Conservation (phyloP, 768 basidiomycete genomes). For the Kwoniella bestiolae region DNA sequence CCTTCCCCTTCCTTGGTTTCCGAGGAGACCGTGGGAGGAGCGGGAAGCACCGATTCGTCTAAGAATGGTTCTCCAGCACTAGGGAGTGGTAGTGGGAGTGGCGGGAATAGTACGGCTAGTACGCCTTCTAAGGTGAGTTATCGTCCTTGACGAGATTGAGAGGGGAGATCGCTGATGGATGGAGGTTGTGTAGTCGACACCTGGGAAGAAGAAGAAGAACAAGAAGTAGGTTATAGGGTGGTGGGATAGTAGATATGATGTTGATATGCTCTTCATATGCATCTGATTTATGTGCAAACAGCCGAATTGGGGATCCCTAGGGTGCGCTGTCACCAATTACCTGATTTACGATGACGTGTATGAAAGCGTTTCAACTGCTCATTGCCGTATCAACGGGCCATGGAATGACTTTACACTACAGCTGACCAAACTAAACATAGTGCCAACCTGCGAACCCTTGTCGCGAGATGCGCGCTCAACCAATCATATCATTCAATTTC, state of each 20-base stretch:
- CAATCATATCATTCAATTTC: too few species aligned
- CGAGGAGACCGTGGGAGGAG: neutral
- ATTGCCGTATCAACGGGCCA: too few species aligned
- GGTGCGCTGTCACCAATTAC: too few species aligned
- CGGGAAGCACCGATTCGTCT: conserved; percentile 5
- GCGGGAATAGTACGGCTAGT: conserved; percentile 15
- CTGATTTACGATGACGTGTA: too few species aligned
- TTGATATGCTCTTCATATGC: neutral
- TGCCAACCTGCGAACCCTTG: too few species aligned
- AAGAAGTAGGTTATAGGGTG: conserved; percentile 28
- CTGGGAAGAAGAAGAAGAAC: conserved; percentile 53
- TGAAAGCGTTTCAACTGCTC: too few species aligned
- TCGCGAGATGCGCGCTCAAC: too few species aligned
- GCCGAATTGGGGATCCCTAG: too few species aligned
- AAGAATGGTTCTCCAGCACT: conserved; percentile 12
- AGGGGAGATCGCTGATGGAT: neutral
- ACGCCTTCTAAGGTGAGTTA: conserved; percentile 34
- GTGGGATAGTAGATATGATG: neutral
- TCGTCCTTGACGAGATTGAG: neutral
- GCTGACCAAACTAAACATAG: too few species aligned
- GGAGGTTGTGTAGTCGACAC: conserved; percentile 22
- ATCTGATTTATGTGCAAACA: neutral
- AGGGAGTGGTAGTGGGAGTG: conserved; percentile 6
- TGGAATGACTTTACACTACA: too few species aligned
- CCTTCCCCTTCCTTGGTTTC: conserved; percentile 6